phyloP scores from a whole-genome alignment of 2,329 filamentous ascomycete genomes.

The Colletotrichum sp. region DNA sequence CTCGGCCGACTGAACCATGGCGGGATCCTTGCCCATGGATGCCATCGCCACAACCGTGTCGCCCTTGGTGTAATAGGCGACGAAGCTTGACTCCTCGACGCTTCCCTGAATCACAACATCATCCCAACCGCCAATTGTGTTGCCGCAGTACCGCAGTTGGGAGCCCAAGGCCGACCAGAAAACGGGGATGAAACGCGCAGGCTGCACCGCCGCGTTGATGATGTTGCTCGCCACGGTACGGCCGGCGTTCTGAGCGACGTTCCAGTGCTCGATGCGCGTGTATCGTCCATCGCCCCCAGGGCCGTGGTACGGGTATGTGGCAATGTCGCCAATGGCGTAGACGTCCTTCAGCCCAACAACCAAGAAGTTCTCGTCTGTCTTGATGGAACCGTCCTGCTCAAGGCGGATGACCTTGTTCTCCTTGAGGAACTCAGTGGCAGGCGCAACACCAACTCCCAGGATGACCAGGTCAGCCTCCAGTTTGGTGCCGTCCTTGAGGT shows the following conservation, averaged over 20 bases:
- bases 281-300: slow-evolving; percentile 78
- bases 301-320: slow-evolving; percentile 91
- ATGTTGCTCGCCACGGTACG: slow-evolving; percentile 82
- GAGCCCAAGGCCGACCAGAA: slow-evolving; percentile 95
- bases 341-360: slow-evolving; percentile 81
- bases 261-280: slow-evolving; percentile 96
- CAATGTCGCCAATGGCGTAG: slow-evolving; percentile 94
- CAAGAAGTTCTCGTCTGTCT: slow-evolving; percentile 79
- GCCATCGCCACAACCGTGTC: slow-evolving; percentile 90
- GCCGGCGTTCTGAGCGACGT: slow-evolving; percentile 93
- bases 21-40: slow-evolving; percentile 88
- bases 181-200: slow-evolving; percentile 84
- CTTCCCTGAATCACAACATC: slow-evolving; percentile 82
- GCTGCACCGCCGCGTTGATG: slow-evolving; percentile 63
- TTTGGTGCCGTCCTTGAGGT: slow-evolving; percentile 83
- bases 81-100: slow-evolving; percentile 79
- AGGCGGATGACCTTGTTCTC: slow-evolving; percentile 74
- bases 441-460: slow-evolving; percentile 86
- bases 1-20: slow-evolving; percentile 82
- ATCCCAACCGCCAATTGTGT: slow-evolving; percentile 81
- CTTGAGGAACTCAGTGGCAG: slow-evolving; percentile 82
- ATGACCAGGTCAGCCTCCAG: slow-evolving; percentile 90
- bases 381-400: slow-evolving; percentile 84
- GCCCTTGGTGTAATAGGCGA: slow-evolving; percentile 86
- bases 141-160: slow-evolving; percentile 93